phyloP scores from a whole-genome alignment of 495 filamentous ascomycete species.

The Xanthoparmelia taractica region DNA sequence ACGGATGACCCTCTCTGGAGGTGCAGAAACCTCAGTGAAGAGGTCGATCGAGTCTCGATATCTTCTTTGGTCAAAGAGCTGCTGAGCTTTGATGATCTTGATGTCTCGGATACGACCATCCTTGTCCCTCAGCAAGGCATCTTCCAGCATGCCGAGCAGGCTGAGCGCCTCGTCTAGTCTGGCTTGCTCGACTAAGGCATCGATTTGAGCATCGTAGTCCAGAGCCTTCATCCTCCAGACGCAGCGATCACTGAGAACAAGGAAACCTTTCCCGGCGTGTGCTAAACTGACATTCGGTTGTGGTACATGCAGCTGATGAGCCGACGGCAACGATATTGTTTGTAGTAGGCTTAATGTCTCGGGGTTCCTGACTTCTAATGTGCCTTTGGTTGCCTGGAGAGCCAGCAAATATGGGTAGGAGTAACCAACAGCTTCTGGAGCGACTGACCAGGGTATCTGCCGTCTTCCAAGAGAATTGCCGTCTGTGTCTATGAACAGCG shows the following conservation, averaged over 20 bases:
- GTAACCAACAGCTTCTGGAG: conserved; percentile 85
- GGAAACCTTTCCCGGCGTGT: conserved; percentile 89
- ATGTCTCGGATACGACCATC: conserved; percentile 67
- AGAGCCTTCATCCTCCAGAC: conserved; percentile 96
- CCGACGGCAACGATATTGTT: conserved; percentile 69
- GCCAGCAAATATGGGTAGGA: conserved; percentile 92
- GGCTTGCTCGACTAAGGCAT: conserved; percentile 67
- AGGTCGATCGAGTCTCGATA: conserved; percentile 86
- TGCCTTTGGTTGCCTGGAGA: conserved; percentile 77
- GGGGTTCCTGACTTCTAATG: conserved; percentile 85
- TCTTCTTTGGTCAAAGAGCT: conserved; percentile 70
- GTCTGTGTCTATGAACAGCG: conserved; percentile 76
- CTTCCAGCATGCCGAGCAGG: conserved; percentile 79
- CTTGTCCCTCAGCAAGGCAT: conserved; percentile 82
- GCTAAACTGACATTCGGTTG: conserved; percentile 86
- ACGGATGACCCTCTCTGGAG: conserved; percentile 79
- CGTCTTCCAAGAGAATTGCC: conserved; percentile 76
- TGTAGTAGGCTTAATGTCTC: conserved; percentile 83
- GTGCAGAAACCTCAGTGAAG: conserved; percentile 80
- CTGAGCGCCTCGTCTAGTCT: conserved; percentile 90
- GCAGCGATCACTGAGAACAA: conserved; percentile 76
- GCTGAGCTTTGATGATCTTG: conserved; percentile 84
- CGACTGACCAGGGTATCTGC: conserved; percentile 83
- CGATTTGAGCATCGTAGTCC: conserved; percentile 86
- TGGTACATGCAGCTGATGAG: conserved; percentile 80